Base-by-base conservation (phyloP, 148 eudicot genomes). In the Rhododendron kiyosumense region DNA sequence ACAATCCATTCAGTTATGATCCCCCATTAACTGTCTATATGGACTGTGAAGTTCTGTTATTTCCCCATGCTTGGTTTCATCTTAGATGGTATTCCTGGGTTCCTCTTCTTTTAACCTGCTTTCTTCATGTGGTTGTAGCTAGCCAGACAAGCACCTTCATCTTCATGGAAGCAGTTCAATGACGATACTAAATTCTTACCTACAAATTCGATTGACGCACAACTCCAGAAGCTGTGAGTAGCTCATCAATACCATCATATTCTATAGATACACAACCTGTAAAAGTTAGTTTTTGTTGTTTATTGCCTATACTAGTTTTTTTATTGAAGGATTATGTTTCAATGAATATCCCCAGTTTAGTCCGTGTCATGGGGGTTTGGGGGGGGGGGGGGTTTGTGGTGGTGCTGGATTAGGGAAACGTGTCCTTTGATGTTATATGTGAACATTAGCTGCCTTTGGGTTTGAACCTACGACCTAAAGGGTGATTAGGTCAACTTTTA, bases 211-310 rank as follows among this genome's bases (percentile, higher is more conserved):
- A 79, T 92, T 65, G 95, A 92, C 81, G 89, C 87, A 67, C 92
- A 90, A 67, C 93, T 95, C 81, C 92, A 93, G 84, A 94, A 95
- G 86, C 88, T 93, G 99, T 97, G 90, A 97, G 99, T 88, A 81
- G 52, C 63, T 80, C 86, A 51, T 74, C 38, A 57, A 38, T 61
- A 43, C 57, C 26, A 34, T 65, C 83, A 73, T 69, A 77, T 45
- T 51, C 20, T 77, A 34, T 49, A 61, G 9, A 10, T 48, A 15
- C 30, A 77, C 7, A 32, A 28, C 85, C 36, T 61, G 51, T 78
- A 83, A 71, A 86, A 82, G 11, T 15, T 76, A 14, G n/a, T 61
- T 1, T 15, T 71, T 48, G 41, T 83, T 67, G 43, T 48, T 78
- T 30, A 67, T 26, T 67, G 59, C 32, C 5, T 38, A 38, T 20